Percentiles rank a stretch among this genome's conserved stretches.
Conservation (phyloP, 176 grass and related monocot genomes). For the Typha latifolia region DNA sequence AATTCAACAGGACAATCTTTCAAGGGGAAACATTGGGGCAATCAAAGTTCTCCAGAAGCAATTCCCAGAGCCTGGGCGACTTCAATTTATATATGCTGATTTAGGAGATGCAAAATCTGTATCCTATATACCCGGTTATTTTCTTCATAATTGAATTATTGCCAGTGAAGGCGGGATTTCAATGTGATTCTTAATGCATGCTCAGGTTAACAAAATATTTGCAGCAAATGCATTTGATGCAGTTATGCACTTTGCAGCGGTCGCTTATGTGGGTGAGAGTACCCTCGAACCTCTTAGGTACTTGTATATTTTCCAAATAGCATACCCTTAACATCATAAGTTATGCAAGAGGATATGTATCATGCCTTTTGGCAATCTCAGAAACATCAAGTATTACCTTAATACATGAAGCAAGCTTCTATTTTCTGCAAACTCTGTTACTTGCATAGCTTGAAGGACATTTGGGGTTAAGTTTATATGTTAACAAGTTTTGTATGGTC, state of each 20-base stretch:
- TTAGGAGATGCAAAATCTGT: constrained; percentile 67
- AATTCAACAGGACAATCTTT: constrained; percentile 66
- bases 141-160: background rate
- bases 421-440: too few species aligned
- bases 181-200: constrained; percentile 11
- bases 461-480: too few species aligned
- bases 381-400: background rate
- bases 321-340: background rate
- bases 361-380: background rate
- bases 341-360: background rate
- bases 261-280: constrained; percentile 84
- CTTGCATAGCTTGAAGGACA: too few species aligned
- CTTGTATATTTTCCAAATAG: background rate
- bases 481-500: too few species aligned
- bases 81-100: constrained; percentile 90
- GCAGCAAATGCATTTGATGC: constrained; percentile 83
- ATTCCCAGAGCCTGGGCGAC: constrained; percentile 48
- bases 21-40: constrained; percentile 74
- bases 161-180: background rate
- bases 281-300: constrained; percentile 87
- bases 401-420: too few species aligned
- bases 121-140: constrained; percentile 25
- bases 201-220: constrained; percentile 63
- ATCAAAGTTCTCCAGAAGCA: constrained; percentile 64
- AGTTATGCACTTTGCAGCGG: constrained; percentile 86